Percentiles rank a stretch among this genome's conserved stretches.
These are phyloP conservation scores for Beauveria pseudobassiana DNA, from an alignment of 2,329 filamentous ascomycete species.

Conservation along the genomic window DNA sequence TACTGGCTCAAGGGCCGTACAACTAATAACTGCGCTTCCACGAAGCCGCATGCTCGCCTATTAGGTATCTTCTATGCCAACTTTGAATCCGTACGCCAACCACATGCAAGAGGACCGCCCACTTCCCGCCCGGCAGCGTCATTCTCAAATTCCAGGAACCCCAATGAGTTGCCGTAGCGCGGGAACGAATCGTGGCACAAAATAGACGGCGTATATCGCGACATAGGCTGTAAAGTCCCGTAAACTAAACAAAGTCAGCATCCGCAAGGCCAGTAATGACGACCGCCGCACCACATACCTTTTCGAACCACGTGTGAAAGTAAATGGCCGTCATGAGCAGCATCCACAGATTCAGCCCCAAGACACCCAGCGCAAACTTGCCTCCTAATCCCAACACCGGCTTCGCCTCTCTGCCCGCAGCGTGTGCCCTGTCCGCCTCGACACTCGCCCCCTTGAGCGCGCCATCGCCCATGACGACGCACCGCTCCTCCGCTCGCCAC, in stretches of 20 bases:
- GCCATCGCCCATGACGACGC: slow-evolving; percentile 59
- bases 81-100: slow-evolving; percentile 1
- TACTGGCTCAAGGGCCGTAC: neutral
- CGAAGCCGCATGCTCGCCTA: neutral
- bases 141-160: slow-evolving; percentile 40
- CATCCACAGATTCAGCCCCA: slow-evolving; percentile 83
- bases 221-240: slow-evolving; percentile 43
- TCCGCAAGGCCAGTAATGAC: no score
- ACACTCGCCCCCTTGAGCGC: slow-evolving; percentile 53
- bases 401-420: slow-evolving; percentile 18
- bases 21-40: neutral
- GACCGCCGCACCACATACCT: slow-evolving; percentile 46
- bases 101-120: neutral
- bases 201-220: slow-evolving; percentile 43
- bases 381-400: slow-evolving; percentile 36
- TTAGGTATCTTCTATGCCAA: neutral
- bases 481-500: slow-evolving; percentile 50
- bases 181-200: slow-evolving; percentile 44
- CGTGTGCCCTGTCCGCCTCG: slow-evolving; percentile 28
- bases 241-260: slow-evolving; percentile 35
- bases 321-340: slow-evolving; percentile 96
- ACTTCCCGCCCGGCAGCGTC: neutral
- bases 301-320: slow-evolving; percentile 98
- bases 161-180: slow-evolving; percentile 38
- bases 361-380: slow-evolving; percentile 55